Base-by-base conservation (phyloP, 306 rosid genomes). In the Cicer yamashitae region DNA sequence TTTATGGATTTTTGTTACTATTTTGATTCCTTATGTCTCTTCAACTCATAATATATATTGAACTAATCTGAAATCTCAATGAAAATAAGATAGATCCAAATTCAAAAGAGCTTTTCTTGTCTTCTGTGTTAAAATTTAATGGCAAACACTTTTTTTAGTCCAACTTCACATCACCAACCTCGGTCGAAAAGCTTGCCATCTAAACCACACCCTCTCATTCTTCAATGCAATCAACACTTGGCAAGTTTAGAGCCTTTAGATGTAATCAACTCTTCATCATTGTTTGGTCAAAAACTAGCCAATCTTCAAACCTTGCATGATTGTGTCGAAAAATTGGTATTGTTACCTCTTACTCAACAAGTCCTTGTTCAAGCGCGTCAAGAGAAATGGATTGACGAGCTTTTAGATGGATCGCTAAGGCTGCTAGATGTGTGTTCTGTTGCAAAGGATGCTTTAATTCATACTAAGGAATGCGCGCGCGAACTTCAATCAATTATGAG, bases 401-500 rank as follows among this genome's bases (percentile, higher is more conserved):
- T 86, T 50, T 44, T 82, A 59, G 89, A 86, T 51, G 89, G 89
- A 50, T 83, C 87, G 65, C 74, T 86, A 17, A 77, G 81, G 81
- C 87, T 83, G 39, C 40, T 86, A n/a, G 89, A 86, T 9, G 81
- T 43, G 6, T 83, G 89, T 13, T 70, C 81, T 7, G 85, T 70
- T 0, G 85, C 82, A 9, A 86, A 83, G 62, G 87, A 86, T 70
- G 45, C 89, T 8, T 60, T 86, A 0, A 54, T 82, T 39, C 87
- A 86, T 67, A 86, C 83, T n/a, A 86, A 86, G 77, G 89, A 77
- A 78, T 86, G 89, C 1, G 78, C 77, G 1, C 73, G 87, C 1
- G 87, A 82, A 38, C 79, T 86, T 83, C 87, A 86, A 53, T 86
- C 89, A 4, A 83, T 74, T 46, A 74, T 86, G 46, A 74, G 89